Percentiles rank a stretch among this genome's conserved stretches.
Conservation (phyloP, 1,284 basidiomycete species). For the Agaricales sp. region DNA sequence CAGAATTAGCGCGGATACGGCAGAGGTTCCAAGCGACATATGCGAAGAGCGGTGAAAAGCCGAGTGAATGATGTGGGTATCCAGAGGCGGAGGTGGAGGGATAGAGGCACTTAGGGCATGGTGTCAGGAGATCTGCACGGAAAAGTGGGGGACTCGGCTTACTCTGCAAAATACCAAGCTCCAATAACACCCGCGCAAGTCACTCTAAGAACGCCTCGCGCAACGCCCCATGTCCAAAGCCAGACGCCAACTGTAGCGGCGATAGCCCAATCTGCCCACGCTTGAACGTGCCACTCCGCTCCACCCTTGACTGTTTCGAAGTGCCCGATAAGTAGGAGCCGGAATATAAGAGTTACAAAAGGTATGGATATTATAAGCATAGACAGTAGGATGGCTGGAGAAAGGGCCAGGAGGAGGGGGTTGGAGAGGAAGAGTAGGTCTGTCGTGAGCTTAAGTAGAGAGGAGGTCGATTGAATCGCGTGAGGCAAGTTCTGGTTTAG, state of each 20-base stretch:
- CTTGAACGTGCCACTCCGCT: constrained; percentile 63
- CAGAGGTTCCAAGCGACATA: constrained; percentile 73
- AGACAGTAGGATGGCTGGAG: constrained; percentile 66
- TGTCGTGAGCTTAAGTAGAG: constrained; percentile 75
- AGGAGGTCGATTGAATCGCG: constrained; percentile 60
- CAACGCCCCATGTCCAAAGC: constrained; percentile 89
- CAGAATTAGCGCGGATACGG: constrained; percentile 68
- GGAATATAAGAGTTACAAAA: constrained; percentile 77
- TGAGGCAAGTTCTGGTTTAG: constrained; percentile 43
- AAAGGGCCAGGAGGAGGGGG: constrained; percentile 75
- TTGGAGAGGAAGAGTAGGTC: constrained; percentile 61
- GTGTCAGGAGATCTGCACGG: constrained; percentile 30
- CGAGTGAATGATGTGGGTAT: constrained; percentile 64
- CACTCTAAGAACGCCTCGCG: constrained; percentile 72
- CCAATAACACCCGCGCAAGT: constrained; percentile 79
- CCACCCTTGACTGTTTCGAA: constrained; percentile 20
- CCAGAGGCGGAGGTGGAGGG: constrained; percentile 30
- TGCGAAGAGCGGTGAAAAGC: constrained; percentile 73
- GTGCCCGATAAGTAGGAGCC: constrained; percentile 69
- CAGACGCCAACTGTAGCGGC: constrained; percentile 59
- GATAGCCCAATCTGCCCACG: constrained; percentile 82
- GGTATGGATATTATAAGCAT: constrained; percentile 73
- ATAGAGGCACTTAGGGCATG: constrained; percentile 26
- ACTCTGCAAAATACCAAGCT: constrained; percentile 89
- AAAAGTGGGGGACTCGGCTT: constrained; percentile 19